Evolutionary conservation across 2,329 filamentous ascomycete species (phyloP).

Genomic region (Pseudogymnoascus sp.): DNA sequence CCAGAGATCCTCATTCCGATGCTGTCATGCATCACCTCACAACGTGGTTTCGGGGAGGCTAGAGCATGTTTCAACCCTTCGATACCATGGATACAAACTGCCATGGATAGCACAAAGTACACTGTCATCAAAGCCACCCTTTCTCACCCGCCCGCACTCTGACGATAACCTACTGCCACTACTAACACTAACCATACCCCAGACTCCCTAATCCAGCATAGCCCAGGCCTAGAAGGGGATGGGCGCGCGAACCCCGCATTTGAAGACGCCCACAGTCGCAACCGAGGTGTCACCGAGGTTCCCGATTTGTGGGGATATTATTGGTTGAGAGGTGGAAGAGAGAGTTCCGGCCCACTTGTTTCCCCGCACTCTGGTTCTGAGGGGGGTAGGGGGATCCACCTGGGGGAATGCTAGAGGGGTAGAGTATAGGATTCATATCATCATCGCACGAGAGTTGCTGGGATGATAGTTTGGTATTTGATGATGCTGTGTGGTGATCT

Average conservation of each 20-base stretch:
- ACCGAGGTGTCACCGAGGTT: conserved; percentile 7
- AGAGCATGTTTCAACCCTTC: background rate
- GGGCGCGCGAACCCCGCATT: background rate
- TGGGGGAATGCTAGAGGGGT: too few relatives aligned
- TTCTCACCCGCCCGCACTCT: background rate
- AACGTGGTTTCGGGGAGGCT: background rate
- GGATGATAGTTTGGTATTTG: too few relatives aligned
- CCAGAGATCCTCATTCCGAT: background rate
- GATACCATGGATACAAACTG: background rate
- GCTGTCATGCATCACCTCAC: background rate
- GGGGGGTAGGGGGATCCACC: too few relatives aligned
- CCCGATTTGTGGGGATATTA: background rate
- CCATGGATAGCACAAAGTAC: too few relatives aligned
- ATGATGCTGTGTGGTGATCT: too few relatives aligned
- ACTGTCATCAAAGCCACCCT: background rate
- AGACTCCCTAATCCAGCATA: background rate
- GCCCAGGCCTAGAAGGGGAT: background rate
- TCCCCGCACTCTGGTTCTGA: background rate
- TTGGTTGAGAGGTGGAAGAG: background rate
- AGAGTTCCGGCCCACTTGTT: background rate
- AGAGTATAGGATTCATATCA: background rate
- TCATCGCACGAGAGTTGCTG: background rate
- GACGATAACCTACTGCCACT: background rate
- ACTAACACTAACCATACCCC: background rate
- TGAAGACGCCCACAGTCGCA: background rate